Evolutionary conservation across 495 filamentous ascomycete species (phyloP), one percentile per base, ranked within the genome.

Genomic region (Annulohypoxylon maeteangense): DNA sequence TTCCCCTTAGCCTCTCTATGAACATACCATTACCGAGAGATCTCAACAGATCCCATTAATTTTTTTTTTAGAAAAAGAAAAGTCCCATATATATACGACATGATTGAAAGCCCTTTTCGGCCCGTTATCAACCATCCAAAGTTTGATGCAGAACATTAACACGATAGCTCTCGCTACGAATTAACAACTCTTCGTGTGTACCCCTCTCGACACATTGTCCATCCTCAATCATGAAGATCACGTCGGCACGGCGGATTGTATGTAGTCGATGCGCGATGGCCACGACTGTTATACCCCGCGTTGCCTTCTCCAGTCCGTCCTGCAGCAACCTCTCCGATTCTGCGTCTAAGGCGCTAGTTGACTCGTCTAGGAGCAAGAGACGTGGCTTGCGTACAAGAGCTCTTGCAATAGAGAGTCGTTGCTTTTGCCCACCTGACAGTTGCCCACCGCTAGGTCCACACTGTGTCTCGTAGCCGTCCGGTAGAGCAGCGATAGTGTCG

Each of bases 291-390:
- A 91, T 88, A 8, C 89, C 90, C 57, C 84, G 82, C 1, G 91
- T 84, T 70, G 89, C 92, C 61, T 85, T 84, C 40, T 93, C 89
- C 58, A 97, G 81, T 1, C 88, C 89, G 3, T 90, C 87, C 77
- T 95, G 91, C 47, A 97, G 80, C 12, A 90, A 81, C 25, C 82
- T 81, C 74, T 94, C 92, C 63, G 88, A 91, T 44, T 86, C 86
- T 7, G 88, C 86, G 74, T 97, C 94, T 22, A 97, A 78, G 22
- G 93, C 91, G 72, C 89, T 90, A 0, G 93, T 97, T 5, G 90
- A 90, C 75, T 97, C 94, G 70, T 97, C 93, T 50, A 98, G 78
- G 34, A 98, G 87, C 48, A 98, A 74, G 40, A 98, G 86, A 14
- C 90, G 88, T 0, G 94, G 92, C 73, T 97, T 89, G 42, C 93